These are phyloP conservation scores for Xylaria sp. DNA, from an alignment of 2,329 filamentous ascomycete species.

Conservation along the genomic window DNA sequence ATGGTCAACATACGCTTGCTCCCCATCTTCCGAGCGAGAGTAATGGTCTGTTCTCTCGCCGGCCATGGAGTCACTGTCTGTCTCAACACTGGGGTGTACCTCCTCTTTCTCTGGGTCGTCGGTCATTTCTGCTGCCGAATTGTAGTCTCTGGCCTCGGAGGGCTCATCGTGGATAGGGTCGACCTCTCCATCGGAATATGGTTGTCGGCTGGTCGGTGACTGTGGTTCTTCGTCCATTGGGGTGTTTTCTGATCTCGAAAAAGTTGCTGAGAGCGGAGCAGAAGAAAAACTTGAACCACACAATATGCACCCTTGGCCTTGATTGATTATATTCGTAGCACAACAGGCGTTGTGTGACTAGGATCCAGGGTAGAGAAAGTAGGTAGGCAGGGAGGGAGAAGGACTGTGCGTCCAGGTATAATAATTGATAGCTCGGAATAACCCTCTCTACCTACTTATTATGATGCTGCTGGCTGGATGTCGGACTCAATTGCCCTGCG, in stretches of 20 bases:
- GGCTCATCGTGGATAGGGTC: constrained; percentile 3
- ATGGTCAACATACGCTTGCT: constrained; percentile 46
- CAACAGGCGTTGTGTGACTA: constrained; percentile 24
- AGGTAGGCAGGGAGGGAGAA: not conserved
- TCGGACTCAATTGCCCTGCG: constrained; percentile 21
- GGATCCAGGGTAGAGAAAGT: not conserved
- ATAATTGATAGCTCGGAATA: not conserved
- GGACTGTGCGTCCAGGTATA: constrained; percentile 3
- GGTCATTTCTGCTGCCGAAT: constrained; percentile 12
- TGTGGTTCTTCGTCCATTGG: constrained; percentile 54
- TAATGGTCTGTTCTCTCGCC: constrained; percentile 49
- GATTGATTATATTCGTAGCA: constrained; percentile 33
- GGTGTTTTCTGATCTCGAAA: constrained; percentile 50
- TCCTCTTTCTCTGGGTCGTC: constrained; percentile 24
- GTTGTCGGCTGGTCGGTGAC: not conserved
- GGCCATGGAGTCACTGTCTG: constrained; percentile 47
- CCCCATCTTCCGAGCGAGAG: constrained; percentile 44
- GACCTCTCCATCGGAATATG: constrained; percentile 14
- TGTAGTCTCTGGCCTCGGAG: constrained; percentile 7
- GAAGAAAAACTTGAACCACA: constrained; percentile 19
- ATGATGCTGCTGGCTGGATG: constrained; percentile 23
- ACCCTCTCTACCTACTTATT: no score
- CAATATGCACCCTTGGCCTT: constrained; percentile 30
- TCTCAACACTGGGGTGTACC: constrained; percentile 43
- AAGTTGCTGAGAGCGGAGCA: constrained; percentile 42